phyloP scores from a whole-genome alignment of 192 early-diverging fungal species.

The Gamsiella multidivaricata region DNA sequence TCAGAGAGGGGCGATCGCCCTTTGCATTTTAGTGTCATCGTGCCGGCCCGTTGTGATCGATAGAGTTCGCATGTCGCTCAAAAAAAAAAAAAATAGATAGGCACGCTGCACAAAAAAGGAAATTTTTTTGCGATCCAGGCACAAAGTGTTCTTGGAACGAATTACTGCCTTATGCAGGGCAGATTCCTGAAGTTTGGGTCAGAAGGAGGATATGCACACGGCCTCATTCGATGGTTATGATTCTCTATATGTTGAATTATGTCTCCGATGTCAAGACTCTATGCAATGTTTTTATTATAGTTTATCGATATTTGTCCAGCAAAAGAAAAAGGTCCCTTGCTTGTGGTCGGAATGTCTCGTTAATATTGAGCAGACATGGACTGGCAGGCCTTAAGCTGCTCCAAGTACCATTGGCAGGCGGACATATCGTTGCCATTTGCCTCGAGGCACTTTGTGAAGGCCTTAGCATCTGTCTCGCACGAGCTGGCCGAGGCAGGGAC shows the following conservation, averaged over 20 bases:
- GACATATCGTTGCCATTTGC: slow-evolving; percentile 80
- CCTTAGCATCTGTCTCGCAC: slow-evolving; percentile 83
- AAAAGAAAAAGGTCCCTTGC: too few species aligned
- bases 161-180: too few species aligned
- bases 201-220: too few species aligned
- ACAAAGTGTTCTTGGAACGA: too few species aligned
- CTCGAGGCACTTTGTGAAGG: slow-evolving; percentile 90
- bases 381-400: slow-evolving; percentile 83
- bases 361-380: slow-evolving; percentile 61
- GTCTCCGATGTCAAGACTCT: neutral
- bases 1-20: slow-evolving; percentile 22
- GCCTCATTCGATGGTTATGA: too few species aligned
- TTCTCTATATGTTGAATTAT: too few species aligned
- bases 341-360: too few species aligned
- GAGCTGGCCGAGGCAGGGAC: slow-evolving; percentile 42
- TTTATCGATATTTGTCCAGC: neutral
- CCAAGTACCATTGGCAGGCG: slow-evolving; percentile 91
- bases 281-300: neutral
- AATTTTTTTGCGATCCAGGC: neutral
- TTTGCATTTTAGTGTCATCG: slow-evolving; percentile 20
- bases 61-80: neutral
- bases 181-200: too few species aligned
- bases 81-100: neutral
- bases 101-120: slow-evolving; percentile 6
- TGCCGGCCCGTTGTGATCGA: neutral